Base-by-base conservation (phyloP, 331 rosid species). In the Saraca asoca region DNA sequence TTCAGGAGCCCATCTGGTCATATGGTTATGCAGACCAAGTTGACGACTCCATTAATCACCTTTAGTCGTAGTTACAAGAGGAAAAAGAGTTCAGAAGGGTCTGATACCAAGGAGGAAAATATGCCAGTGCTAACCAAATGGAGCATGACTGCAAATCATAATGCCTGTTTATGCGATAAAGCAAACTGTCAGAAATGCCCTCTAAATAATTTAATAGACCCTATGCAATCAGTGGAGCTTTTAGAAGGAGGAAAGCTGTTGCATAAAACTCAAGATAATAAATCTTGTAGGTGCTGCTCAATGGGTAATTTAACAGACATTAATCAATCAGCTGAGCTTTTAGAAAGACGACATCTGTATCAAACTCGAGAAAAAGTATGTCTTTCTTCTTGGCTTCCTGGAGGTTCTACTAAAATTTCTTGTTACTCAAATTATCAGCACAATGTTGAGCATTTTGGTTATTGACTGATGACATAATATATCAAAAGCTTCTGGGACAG, bases 61-160 rank as follows among this genome's bases (percentile, higher is more conserved):
- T 85, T 85, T 78, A 69, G 60, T 68, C 80, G 77, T 58, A 68
- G 86, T 66, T 70, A 74, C 64, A 85, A 73, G 73, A 70, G 84
- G 64, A 84, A 69, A 82, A 85, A 48, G 62, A 51, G 69, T 45
- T 68, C 35, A n/a, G 78, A 75, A 56, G 77, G 64, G 29, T 48
- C 61, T 19, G 71, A 70, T 57, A 54, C 51, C 0, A 62, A 64
- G 73, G 71, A 70, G 70, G 75, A 73, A 45, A 79, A 62, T 5
- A 42, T 59, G 68, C 46, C 86, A 60, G 64, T 63, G 57, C 66
- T 78, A 18, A 66, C 80, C 60, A 74, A 78, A 60, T 64, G 58
- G 81, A 80, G 82, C 75, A 74, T 55, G 71, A 54, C 51, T 68
- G 58, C 74, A 53, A 75, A 61, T 75, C 77, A 29, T 16, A 73